Evolutionary conservation across 495 filamentous ascomycete species (phyloP), one percentile per base, ranked within the genome.

Genomic region (Penicillium pulvis): DNA sequence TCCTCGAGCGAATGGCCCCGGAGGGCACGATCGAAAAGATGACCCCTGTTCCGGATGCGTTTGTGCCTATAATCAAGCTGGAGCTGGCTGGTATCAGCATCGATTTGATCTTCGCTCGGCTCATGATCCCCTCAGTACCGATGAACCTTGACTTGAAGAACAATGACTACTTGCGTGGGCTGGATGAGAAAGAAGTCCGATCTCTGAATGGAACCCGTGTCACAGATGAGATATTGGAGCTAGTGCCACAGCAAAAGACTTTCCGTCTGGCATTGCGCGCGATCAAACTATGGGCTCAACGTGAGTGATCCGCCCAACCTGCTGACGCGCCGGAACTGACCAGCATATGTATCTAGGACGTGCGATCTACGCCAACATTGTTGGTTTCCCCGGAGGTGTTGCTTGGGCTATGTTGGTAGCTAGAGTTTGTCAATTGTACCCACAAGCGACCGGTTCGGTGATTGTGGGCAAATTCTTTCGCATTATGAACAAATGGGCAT

Each of bases 351-450:
- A 9, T 36, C 30, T 36, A 87, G 84, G 78, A 14, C 88, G 92
- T 55, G 94, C 90, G 11, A 90, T 98, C 17, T 97, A 97, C 69
- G 89, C 91, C 51, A 96, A 97, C 64, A 90, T 98, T 58, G 91
- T 96, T 56, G 94, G 94, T 16, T 98, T 92, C 62, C 95, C 94
- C 10, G 94, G 94, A 57, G 94, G 94, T 75, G 92, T 98, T 49
- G 94, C 94, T 19, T 98, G 93, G 91, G 94, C 93, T 30, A 96
- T 98, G 88, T 79, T 98, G 64, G 92, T 98, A 19, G 94, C 94
- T 23, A 81, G 94, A 57, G 90, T 98, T 46, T 98, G 94, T 69
- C 94, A 98, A 71, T 80, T 98, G n/a, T 98, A 97, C 75, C 94
- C 94, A 16, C 90, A 90, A 68, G 94, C 95, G 16, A 89, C 89